These are phyloP conservation scores for Ustilago vetiveriae DNA, from an alignment of 1,284 basidiomycete species.

Conservation along the genomic window DNA sequence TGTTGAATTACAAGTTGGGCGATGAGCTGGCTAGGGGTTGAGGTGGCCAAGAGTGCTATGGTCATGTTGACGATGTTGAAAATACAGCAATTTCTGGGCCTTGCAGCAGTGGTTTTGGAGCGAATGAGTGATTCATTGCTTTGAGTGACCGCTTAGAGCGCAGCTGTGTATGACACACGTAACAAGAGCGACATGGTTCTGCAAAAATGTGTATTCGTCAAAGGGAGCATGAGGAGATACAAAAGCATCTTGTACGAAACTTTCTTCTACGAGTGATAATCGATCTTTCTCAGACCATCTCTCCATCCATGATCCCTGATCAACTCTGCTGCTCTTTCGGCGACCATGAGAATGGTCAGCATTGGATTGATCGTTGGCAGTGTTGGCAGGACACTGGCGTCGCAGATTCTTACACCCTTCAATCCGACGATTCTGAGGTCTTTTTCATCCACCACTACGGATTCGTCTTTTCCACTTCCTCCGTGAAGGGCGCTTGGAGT, in stretches of 20 bases:
- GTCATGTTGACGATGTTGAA: no score
- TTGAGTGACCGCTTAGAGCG: not conserved
- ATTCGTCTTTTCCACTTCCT: constrained; percentile 40
- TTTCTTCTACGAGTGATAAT: constrained; percentile 22
- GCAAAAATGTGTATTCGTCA: no score
- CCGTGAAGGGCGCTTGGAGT: constrained; percentile 31
- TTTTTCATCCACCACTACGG: constrained; percentile 63
- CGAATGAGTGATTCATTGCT: no score
- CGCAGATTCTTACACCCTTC: constrained; percentile 61
- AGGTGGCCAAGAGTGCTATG: no score
- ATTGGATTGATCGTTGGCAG: constrained; percentile 64
- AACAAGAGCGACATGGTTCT: no score
- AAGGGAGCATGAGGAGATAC: no score
- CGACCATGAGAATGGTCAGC: constrained; percentile 60
- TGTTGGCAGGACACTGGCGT: constrained; percentile 65
- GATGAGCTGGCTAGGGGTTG: constrained; percentile 45
- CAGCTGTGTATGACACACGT: not conserved
- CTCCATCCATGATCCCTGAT: constrained; percentile 61
- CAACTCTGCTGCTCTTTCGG: constrained; percentile 64
- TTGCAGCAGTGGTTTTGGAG: no score
- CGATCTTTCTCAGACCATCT: constrained; percentile 37
- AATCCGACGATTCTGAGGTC: constrained; percentile 61
- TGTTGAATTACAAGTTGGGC: constrained; percentile 58
- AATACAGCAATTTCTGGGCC: no score
- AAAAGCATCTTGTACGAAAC: no score